Evolutionary conservation across 208 protist genomes (phyloP), one percentile per base, ranked within the genome.

Genomic region (Crithidia mellificae): DNA sequence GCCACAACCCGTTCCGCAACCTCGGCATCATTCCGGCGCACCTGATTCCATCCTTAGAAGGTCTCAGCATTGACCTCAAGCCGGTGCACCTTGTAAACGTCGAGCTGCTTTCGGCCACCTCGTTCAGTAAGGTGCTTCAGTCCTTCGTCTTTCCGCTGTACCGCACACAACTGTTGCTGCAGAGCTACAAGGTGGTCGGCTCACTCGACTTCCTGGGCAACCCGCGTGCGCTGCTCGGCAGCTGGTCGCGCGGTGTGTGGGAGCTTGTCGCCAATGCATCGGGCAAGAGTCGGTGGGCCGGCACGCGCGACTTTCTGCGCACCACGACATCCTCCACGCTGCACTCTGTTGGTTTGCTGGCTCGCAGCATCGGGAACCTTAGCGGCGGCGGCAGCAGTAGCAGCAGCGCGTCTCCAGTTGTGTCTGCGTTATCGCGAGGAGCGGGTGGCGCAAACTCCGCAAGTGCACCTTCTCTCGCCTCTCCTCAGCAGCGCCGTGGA

Each of bases 161-260:
- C 68, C 72, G 81, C 27, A 80, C 67, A 1, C 87, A 86, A 63
- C 38, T 92, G 50, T 30, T 90, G n/a, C 46, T 91, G 58, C 90
- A 95, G 68, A 61, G 79, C 27, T 91, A 83, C 62, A 89, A 90
- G 61, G 74, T 95, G 24, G 20, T 95, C 36, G 90, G 87, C 34
- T 90, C 85, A 7, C 64, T 95, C 24, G 87, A 92, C 63, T 50
- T 81, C 22, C 63, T 93, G 1, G 87, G 90, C 25, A 95, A 95
- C 64, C 90, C 90, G 11, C 53, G 87, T 5, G 79, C 78, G 11
- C 59, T 95, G 12, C 58, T 87, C 27, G 76, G 75, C 20, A 78
- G 83, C 32, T 88, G 72, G 76, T 73, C 74, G 14, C 80, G 77
- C 25, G 90, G 90, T 0, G 63, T 95, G 25, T 80, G 81, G 47